A percentile compares a stretch with the other conserved stretches of the same genome.
phyloP scores from a whole-genome alignment of 2,329 filamentous ascomycete genomes.

The Venturia effusa region DNA sequence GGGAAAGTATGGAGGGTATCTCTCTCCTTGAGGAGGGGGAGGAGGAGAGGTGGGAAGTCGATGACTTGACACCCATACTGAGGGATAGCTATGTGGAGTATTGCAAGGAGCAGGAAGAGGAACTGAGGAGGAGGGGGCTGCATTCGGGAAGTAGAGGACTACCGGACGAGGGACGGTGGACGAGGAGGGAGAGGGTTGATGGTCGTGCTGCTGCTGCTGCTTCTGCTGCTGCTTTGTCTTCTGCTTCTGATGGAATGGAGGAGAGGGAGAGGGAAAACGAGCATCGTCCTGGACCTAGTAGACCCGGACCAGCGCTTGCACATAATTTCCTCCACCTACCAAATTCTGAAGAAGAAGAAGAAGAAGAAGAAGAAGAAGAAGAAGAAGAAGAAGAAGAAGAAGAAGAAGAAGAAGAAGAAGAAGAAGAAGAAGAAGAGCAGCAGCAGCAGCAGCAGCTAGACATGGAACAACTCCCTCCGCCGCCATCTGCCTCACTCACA shows the following conservation, averaged over 20 bases:
- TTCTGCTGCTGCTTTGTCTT: not conserved
- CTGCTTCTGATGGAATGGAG: not conserved
- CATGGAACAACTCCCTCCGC: not conserved
- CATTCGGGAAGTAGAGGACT: not conserved
- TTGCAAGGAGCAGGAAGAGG: not conserved
- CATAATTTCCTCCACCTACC: not conserved
- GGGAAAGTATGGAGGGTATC: not conserved
- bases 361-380: not conserved
- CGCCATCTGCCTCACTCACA: not conserved
- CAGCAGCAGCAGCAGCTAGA: too few relatives aligned
- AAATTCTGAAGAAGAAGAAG: too few relatives aligned
- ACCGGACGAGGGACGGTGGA: not conserved
- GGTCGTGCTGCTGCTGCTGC: not conserved
- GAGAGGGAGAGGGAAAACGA: not conserved
- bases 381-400: not conserved
- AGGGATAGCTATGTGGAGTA: not conserved
- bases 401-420: not conserved
- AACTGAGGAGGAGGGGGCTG: not conserved
- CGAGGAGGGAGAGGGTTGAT: slow-evolving; percentile 2
- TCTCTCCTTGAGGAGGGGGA: not conserved
- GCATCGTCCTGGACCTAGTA: not conserved
- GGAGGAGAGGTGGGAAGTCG: not conserved
- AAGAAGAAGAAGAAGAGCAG: not conserved
- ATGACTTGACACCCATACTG: not conserved
- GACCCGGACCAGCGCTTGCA: not conserved